Conservation (phyloP, 2,329 filamentous ascomycete genomes). For the Colletotrichum viniferum region DNA sequence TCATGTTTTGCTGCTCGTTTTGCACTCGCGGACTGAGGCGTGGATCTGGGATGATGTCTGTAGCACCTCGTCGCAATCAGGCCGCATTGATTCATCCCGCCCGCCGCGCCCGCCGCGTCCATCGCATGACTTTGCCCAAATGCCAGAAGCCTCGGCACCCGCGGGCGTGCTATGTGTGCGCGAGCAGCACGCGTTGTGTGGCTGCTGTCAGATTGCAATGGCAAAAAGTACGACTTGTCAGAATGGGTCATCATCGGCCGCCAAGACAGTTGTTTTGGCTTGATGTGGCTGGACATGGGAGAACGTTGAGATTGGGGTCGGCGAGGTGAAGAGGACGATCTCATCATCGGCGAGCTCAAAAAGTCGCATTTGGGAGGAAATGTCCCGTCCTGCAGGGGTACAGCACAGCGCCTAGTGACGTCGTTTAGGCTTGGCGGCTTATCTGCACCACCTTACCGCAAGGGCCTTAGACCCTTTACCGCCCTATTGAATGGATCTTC, state of each 20-base stretch:
- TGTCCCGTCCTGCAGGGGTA: not conserved
- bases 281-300: not conserved
- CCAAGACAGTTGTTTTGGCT: not conserved
- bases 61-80: not conserved
- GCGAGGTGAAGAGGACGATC: not conserved
- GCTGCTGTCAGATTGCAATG: not conserved
- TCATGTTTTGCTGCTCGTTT: not conserved
- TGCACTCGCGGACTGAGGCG: not conserved
- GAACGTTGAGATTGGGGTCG: not conserved
- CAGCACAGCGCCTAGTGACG: not conserved
- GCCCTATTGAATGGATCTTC: not conserved
- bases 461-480: not conserved
- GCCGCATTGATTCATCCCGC: not conserved
- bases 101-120: not conserved
- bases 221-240: not conserved
- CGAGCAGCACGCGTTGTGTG: not conserved
- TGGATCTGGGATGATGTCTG: not conserved
- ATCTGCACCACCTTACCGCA: not conserved
- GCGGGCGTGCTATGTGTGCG: not conserved
- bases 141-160: not conserved
- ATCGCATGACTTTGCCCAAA: not conserved
- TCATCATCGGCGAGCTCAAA: not conserved
- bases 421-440: not conserved
- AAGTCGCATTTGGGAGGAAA: not conserved
- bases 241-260: not conserved